Evolutionary conservation across 106 monocot species (phyloP).

Genomic region (Dactylorhiza incarnata): DNA sequence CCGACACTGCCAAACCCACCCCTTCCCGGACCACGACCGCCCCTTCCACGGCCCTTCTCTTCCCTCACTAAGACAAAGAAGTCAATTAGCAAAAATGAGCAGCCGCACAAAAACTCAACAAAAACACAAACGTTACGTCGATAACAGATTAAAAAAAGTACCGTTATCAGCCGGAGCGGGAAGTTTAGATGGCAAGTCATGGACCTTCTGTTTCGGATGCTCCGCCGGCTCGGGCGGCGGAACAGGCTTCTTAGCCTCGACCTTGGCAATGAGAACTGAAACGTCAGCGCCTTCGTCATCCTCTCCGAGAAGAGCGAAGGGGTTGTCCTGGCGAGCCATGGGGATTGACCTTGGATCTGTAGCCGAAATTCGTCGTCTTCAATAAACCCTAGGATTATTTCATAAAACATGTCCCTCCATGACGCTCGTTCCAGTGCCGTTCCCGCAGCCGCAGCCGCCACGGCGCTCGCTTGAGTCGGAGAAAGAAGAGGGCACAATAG

Average conservation of each 20-base stretch:
- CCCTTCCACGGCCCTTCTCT: constrained; percentile 17
- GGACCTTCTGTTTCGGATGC: constrained; percentile 11
- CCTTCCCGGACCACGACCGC: constrained; percentile 5
- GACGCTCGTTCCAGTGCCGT: not conserved
- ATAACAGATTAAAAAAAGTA: not conserved
- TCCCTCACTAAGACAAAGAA: constrained; percentile 8
- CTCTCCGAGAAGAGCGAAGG: constrained; percentile 24
- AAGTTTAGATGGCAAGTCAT: constrained; percentile 6
- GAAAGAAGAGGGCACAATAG: not conserved
- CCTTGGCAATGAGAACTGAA: constrained; percentile 12
- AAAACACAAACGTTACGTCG: not conserved
- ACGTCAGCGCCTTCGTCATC: constrained; percentile 23
- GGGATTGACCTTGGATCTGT: not conserved
- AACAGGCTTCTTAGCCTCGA: constrained; percentile 16
- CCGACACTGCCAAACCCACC: constrained; percentile 7
- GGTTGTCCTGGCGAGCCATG: constrained; percentile 22
- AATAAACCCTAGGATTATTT: not conserved
- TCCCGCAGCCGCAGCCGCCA: not conserved
- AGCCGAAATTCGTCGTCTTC: no score
- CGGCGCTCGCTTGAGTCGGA: not conserved
- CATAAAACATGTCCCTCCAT: not conserved
- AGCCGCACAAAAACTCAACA: not conserved
- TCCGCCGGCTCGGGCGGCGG: not conserved
- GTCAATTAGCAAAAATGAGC: not conserved
- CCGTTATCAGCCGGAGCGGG: not conserved